phyloP scores from a whole-genome alignment of 805 yeast genomes.

The Candida broadrunensis region DNA sequence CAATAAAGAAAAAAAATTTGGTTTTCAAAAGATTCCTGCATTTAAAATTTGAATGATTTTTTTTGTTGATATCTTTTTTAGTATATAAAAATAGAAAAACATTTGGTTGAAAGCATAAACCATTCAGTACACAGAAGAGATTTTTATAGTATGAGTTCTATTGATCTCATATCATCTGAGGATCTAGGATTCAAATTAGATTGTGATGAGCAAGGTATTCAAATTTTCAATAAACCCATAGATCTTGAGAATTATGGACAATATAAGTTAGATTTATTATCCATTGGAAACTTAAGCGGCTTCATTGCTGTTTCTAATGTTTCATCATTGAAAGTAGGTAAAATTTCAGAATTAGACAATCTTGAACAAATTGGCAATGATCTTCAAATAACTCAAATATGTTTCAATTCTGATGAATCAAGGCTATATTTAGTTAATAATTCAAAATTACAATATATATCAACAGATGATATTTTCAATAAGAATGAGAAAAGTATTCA shows the following conservation, averaged over 20 bases:
- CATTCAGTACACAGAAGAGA: too few relatives aligned
- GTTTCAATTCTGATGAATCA: slow-evolving; percentile 28
- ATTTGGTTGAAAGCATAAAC: too few relatives aligned
- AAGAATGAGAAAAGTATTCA: background rate
- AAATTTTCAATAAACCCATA: slow-evolving; percentile 20
- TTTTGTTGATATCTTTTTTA: too few relatives aligned
- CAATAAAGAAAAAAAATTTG: background rate
- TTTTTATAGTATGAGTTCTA: background rate
- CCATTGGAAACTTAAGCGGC: slow-evolving; percentile 21
- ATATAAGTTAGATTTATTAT: slow-evolving; percentile 22
- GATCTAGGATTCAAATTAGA: slow-evolving; percentile 36
- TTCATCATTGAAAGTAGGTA: slow-evolving; percentile 22
- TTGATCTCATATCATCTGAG: slow-evolving; percentile 21
- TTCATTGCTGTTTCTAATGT: slow-evolving; percentile 32
- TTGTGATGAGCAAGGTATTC: slow-evolving; percentile 21
- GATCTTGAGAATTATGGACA: slow-evolving; percentile 15
- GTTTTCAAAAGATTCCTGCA: too few relatives aligned
- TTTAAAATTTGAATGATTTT: too few relatives aligned
- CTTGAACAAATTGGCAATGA: background rate
- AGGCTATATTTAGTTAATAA: slow-evolving; percentile 23
- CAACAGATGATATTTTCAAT: background rate
- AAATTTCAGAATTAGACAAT: slow-evolving; percentile 14
- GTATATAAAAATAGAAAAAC: too few relatives aligned
- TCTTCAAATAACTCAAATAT: slow-evolving; percentile 13
- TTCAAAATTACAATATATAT: slow-evolving; percentile 4